Evolutionary conservation across 208 protist genomes (phyloP).

Genomic region (Zelonia costaricensis): DNA sequence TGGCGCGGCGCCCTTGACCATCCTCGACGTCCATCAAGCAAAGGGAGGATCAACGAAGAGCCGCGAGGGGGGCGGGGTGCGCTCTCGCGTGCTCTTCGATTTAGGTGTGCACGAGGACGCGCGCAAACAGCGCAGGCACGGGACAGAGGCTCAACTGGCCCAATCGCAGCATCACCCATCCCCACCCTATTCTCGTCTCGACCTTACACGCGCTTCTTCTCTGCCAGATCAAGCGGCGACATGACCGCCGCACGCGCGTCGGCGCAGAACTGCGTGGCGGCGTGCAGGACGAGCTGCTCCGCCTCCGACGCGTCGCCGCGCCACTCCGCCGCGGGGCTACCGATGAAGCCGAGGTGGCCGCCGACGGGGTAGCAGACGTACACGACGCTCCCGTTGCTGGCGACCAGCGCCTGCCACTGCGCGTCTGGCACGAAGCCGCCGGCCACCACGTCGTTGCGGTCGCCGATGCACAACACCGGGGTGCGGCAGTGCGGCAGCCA

Average conservation of each 20-base stretch:
- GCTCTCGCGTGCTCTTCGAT: too few relatives aligned
- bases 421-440: slow-evolving; percentile 24
- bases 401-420: slow-evolving; percentile 32
- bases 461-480: slow-evolving; percentile 50
- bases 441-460: slow-evolving; percentile 52
- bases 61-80: too few relatives aligned
- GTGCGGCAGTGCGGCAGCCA: slow-evolving; percentile 30
- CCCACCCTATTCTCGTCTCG: too few relatives aligned
- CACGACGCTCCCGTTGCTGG: slow-evolving; percentile 23
- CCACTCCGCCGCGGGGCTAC: slow-evolving; percentile 28
- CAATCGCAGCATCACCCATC: too few relatives aligned
- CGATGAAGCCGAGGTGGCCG: slow-evolving; percentile 67
- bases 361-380: slow-evolving; percentile 55
- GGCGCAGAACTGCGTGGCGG: slow-evolving; percentile 15
- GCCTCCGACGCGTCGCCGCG: slow-evolving; percentile 21
- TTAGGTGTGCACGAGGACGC: too few relatives aligned
- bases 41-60: too few relatives aligned
- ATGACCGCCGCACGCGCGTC: neutral
- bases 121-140: too few relatives aligned
- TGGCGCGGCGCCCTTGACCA: too few relatives aligned
- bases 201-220: too few relatives aligned
- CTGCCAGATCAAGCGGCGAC: too few relatives aligned
- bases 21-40: too few relatives aligned
- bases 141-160: too few relatives aligned
- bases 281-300: slow-evolving; percentile 18